Percentiles rank a stretch among this genome's conserved stretches.
Evolutionary conservation across 495 filamentous ascomycete species (phyloP).

Genomic region (Penicillium coffeae): DNA sequence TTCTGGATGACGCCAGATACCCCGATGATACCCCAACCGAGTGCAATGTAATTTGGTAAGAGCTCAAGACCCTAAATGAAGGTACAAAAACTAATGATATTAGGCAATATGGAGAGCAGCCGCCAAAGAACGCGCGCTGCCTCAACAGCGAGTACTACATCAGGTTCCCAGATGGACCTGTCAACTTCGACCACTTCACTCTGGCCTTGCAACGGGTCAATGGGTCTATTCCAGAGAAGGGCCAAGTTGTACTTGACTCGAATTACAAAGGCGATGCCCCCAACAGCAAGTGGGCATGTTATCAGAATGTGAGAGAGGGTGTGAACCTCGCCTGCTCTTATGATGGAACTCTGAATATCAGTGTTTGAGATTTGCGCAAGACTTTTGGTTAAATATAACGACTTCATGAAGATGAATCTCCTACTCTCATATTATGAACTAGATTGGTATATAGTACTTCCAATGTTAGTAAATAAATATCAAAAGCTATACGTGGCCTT

Average conservation of each 20-base stretch:
- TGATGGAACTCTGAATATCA: slow-evolving; percentile 13
- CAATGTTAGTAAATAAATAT: too few relatives aligned
- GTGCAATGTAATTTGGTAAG: slow-evolving; percentile 28
- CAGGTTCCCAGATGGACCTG: slow-evolving; percentile 17
- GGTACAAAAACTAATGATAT: not conserved
- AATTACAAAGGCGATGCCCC: slow-evolving; percentile 6
- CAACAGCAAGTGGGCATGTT: slow-evolving; percentile 20
- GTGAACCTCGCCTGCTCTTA: slow-evolving; percentile 16
- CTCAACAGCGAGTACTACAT: slow-evolving; percentile 25
- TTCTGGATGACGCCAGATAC: slow-evolving; percentile 22
- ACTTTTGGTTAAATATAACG: not conserved
- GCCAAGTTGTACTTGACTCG: slow-evolving; percentile 11
- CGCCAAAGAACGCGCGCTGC: slow-evolving; percentile 19
- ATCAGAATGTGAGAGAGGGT: slow-evolving; percentile 8
- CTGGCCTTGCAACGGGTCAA: slow-evolving; percentile 17
- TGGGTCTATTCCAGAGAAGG: slow-evolving; percentile 16
- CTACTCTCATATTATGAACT: too few relatives aligned
- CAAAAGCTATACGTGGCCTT: too few relatives aligned
- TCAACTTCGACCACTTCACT: slow-evolving; percentile 17
- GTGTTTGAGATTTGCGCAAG: not conserved
- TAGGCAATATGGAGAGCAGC: slow-evolving; percentile 16
- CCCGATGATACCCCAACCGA: slow-evolving; percentile 25
- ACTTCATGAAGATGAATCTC: too few relatives aligned
- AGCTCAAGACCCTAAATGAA: too few relatives aligned
- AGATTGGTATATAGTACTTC: too few relatives aligned